Evolutionary conservation across 2,329 filamentous ascomycete species (phyloP), one percentile per base, ranked within the genome.

Genomic region (Sphaceloma murrayae): DNA sequence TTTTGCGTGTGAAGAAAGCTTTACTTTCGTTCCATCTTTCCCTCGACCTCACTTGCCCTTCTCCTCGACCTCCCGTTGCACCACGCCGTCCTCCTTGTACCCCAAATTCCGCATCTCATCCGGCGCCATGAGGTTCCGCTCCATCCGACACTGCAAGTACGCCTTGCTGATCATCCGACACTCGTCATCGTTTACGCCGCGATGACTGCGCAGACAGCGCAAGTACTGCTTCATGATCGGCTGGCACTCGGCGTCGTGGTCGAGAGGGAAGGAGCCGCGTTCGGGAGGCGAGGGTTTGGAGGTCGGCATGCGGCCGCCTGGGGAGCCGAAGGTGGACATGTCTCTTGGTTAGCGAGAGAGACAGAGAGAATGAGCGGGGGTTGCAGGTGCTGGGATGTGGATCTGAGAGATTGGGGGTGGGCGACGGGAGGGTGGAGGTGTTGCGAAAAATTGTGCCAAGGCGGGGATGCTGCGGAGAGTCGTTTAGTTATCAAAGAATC

Each of bases 161-260:
- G 78, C 74, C 67, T 95, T 96, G 48, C 88, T 88, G 45, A 95
- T 66, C 57, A 77, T 70, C 46, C 91, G 80, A 62, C 91, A 98
- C 58, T 85, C 79, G 49, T 85, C 74, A 52, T 91, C 83, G 60
- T 96, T 96, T 55, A 84, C 76, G 17, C 91, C 91, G 54, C 78
- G 78, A 51, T 82, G 79, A 50, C 77, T 81, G 61, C 88, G 91
- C 60, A 98, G 80, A 63, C 91, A 98, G 47, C 75, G 73, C 36
- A 98, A 74, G 59, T 98, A 98, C 43, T 73, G 73, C 47, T 75
- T 75, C 77, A 96, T 96, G 52, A 93, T 76, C 47, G 81, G 70
- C 62, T 89, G 95, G 73, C 91, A 98, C 69, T 98, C 91, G 58
- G 86, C 86, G 62, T 94, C 87, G 57, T 95, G 88, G 63, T 96